These are phyloP conservation scores for Chimonanthus salicifolius DNA, from an alignment of 164 flowering plant genomes.

Conservation along the genomic window DNA sequence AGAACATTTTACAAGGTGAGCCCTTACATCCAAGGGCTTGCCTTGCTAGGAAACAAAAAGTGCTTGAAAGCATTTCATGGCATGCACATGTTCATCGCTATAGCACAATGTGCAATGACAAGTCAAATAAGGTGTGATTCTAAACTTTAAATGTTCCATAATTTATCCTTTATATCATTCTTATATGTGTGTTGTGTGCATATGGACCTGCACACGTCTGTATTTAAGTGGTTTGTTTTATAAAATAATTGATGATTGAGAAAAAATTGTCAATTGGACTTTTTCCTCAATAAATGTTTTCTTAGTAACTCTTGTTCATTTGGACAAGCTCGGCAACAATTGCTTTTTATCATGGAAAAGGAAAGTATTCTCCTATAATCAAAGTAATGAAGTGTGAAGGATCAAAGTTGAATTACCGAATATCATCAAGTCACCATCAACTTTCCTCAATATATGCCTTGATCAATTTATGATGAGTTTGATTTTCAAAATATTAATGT, in stretches of 20 bases:
- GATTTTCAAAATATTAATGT: no score
- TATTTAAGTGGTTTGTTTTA: background rate
- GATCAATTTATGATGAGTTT: no score
- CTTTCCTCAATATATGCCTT: no score
- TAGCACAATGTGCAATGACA: constrained; percentile 33
- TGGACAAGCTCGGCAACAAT: no score
- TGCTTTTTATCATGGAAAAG: background rate
- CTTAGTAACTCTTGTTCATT: background rate
- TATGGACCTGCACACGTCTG: background rate
- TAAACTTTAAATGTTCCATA: background rate
- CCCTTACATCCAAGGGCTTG: constrained; percentile 31
- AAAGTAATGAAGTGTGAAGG: no score
- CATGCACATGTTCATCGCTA: constrained; percentile 31
- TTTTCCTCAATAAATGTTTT: background rate
- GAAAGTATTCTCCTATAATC: no score
- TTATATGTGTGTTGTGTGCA: background rate
- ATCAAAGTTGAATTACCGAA: no score
- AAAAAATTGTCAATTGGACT: background rate
- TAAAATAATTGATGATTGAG: background rate
- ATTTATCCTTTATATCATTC: background rate
- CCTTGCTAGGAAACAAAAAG: constrained; percentile 24
- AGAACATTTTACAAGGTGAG: constrained; percentile 31
- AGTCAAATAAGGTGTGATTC: constrained; percentile 63
- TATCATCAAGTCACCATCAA: no score
- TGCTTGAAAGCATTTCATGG: constrained; percentile 23